phyloP scores from a whole-genome alignment of 148 eudicot species.

The Rhododendron griersonianum region DNA sequence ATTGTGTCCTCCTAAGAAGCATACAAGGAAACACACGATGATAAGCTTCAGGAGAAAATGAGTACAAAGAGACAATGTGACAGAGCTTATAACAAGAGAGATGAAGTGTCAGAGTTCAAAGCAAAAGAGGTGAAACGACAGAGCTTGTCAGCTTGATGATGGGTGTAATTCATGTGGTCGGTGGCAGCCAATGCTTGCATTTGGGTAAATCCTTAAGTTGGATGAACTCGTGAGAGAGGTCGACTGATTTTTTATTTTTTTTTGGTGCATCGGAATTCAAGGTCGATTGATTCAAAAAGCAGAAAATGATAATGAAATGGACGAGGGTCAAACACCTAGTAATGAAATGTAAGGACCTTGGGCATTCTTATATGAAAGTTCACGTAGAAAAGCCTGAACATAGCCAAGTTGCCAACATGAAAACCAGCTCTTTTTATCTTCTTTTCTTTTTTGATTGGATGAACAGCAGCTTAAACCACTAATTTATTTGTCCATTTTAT shows the following conservation, averaged over 20 bases:
- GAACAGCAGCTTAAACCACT: not conserved
- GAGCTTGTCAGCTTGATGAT: not conserved
- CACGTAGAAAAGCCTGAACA: not conserved
- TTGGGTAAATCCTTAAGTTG: not conserved
- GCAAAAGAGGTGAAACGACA: not conserved
- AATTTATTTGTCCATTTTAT: not conserved
- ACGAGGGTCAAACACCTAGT: not conserved
- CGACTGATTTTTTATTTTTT: too few relatives aligned
- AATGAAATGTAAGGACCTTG: not conserved
- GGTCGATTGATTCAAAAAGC: not conserved
- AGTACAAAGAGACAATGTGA: not conserved
- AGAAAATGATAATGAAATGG: not conserved
- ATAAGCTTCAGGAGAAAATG: not conserved
- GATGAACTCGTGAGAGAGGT: not conserved
- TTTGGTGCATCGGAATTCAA: not conserved
- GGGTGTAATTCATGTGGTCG: not conserved
- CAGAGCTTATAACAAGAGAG: not conserved
- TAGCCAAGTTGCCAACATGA: not conserved
- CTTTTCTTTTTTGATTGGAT: not conserved
- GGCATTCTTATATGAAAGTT: not conserved
- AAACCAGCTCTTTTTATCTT: not conserved
- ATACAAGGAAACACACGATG: not conserved
- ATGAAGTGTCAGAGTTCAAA: not conserved
- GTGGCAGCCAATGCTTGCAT: not conserved
- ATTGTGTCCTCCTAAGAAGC: slow-evolving; percentile 82